Evolutionary conservation across 2,329 filamentous ascomycete genomes (phyloP), one percentile per base, ranked within the genome.

Genomic region (Teratosphaeria pseudoeucalypti): DNA sequence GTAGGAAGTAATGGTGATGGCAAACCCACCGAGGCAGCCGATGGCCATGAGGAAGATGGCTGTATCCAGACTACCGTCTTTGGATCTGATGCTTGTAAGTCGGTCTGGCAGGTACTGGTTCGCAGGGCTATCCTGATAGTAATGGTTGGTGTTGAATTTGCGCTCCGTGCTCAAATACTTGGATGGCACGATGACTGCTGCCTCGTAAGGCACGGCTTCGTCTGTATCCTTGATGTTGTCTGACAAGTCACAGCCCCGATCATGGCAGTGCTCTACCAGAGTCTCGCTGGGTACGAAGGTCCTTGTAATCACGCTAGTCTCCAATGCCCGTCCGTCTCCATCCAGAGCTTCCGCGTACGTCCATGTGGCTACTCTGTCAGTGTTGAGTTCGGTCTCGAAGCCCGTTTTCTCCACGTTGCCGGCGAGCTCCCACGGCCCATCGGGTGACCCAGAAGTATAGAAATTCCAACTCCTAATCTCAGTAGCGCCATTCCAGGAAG

Each of bases 401-500:
- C 76, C 74, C 5, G 66, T 70, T 54, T 75, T 75, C 52, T 68
- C 64, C 1, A 69, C 70, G 59, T 76, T 73, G 16, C 75, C 77
- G 2, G 77, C 67, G 34, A 72, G 70, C 32, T 67, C 63, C 54
- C 70, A 76, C 1, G 72, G 72, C 14, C 74, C 74, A 16, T 66
- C 64, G 0, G 70, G 65, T 19, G 70, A 72, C 2, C 72, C 66
- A 1, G 71, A 65, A 3, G 74, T 75, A 65, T 77, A 81, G 64
- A 83, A 82, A 29, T 76, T 73, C 83, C 82, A 81, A 5, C 66
- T 70, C 23, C 61, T 61, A n/a, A 79, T 72, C 55, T 79, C 78
- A 1, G 78, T 80, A 0, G 77, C 78, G 12, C 78, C 78, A 62
- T 80, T 80, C 78, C 78, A 80, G 4, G 78, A 82, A 2, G 82